These are phyloP conservation scores for Paxillus rubicundulus DNA, from an alignment of 768 basidiomycete genomes.

Conservation along the genomic window DNA sequence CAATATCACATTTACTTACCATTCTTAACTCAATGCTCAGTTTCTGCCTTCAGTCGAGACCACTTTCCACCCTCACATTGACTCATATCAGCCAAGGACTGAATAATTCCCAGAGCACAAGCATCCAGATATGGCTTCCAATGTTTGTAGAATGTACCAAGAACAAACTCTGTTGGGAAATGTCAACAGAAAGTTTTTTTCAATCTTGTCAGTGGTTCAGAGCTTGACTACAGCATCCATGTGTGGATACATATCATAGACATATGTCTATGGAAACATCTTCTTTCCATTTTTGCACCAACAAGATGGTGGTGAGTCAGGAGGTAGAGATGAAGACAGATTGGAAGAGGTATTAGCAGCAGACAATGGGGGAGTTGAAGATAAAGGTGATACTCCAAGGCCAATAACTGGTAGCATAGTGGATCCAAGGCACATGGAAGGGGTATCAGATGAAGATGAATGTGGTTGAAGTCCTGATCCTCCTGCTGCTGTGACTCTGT, in stretches of 20 bases:
- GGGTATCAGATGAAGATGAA: too few relatives aligned
- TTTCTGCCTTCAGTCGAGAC: not conserved
- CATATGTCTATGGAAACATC: slow-evolving; percentile 1
- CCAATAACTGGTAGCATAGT: too few relatives aligned
- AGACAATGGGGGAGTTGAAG: too few relatives aligned
- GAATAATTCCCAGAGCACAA: not conserved
- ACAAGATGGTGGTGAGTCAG: not conserved
- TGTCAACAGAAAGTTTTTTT: not conserved
- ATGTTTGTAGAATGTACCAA: not conserved
- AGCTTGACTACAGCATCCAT: not conserved
- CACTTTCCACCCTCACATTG: not conserved
- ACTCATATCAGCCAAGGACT: not conserved
- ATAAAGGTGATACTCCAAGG: too few relatives aligned
- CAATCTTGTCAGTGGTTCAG: not conserved
- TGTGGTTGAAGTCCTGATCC: too few relatives aligned
- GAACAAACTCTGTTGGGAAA: not conserved
- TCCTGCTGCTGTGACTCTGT: too few relatives aligned
- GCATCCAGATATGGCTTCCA: not conserved
- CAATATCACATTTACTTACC: not conserved
- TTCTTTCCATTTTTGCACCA: not conserved
- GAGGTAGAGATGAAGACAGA: too few relatives aligned
- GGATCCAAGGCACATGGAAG: too few relatives aligned
- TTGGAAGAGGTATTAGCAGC: too few relatives aligned
- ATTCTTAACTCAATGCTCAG: not conserved
- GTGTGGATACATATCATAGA: not conserved